Evolutionary conservation across 805 yeast species (phyloP), one percentile per base, ranked within the genome.

Genomic region (Millerozyma acaciae): DNA sequence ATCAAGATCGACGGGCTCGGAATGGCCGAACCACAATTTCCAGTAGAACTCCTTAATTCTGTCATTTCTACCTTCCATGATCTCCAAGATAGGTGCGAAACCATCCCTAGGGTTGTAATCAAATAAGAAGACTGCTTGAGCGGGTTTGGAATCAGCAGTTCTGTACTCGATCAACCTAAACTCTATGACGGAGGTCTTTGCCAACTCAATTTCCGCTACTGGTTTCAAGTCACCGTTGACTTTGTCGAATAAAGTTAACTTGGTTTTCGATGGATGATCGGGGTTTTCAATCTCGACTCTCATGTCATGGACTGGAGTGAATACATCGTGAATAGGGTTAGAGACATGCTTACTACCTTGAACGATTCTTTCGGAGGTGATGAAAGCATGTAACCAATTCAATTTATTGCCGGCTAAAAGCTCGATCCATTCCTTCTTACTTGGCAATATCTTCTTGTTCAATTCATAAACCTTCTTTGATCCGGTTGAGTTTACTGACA

Each of bases 11-110:
- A 79, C 80, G 28, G 78, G 75, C 26, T 60, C 56, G 28, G 62
- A 55, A 26, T 68, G 44, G 41, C 90, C 94, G 55, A 87, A 87
- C 99, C 99, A 93, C 53, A 90, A 71, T 57, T 81, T 81, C 98
- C 98, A 93, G 78, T 93, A 93, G 72, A 93, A 86, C 62, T 80
- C 79, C 70, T 93, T 93, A 65, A 94, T 90, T 62, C 97, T 78
- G 40, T 76, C 77, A 65, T 93, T 93, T 71, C 98, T 81, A 51
- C 80, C 93, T 44, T 79, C 84, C 80, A 86, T 83, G 23, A 83
- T 76, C 67, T 93, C 98, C 45, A 79, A 70, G 47, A 93, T 84
- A 55, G 98, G 97, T 39, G 96, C 95, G 56, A 83, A 89, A n/a
- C 98, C 98, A 57, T 83, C 85, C 33, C 76, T 73, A 18, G 96